Base-by-base conservation (phyloP, 768 basidiomycete species). In the Cytidiella melzeri region DNA sequence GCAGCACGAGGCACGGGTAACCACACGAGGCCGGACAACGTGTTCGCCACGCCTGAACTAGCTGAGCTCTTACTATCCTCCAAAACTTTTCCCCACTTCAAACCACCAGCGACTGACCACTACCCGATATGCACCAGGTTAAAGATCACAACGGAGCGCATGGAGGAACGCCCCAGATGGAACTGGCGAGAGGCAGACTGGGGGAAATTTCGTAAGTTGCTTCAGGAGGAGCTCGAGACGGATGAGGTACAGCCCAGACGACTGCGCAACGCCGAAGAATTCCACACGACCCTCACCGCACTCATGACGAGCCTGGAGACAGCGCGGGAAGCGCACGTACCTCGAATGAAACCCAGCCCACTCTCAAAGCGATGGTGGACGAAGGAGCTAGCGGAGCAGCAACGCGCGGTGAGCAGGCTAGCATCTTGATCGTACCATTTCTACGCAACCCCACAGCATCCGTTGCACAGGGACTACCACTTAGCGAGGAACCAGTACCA, bases 11-110 rank as follows among this genome's bases (percentile, higher is more conserved):
- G n/a, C n/a, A n/a, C n/a, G n/a, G n/a, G n/a, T n/a, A n/a, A n/a
- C 57, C 61, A 0, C 72, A 72, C 0, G 79, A 70, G 0, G 61
- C 77, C 0, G 63, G 2, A 7, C 24, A 0, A 34, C 72, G 1
- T 50, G 64, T 10, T 5, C 39, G 3, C 75, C 73, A 55, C 39
- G 61, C 9, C n/a, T n/a, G n/a, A n/a, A n/a, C n/a, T n/a, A n/a
- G n/a, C n/a, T n/a, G n/a, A n/a, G n/a, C n/a, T n/a, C n/a, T n/a
- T n/a, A n/a, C n/a, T n/a, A n/a, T n/a, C n/a, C n/a, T n/a, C n/a
- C n/a, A n/a, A n/a, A n/a, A 59, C 60, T 1, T 27, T 45, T 2
- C 57, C 54, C 1, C 49, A 47, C 0, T 3, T n/a, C 70, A 2
- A n/a, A n/a, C n/a, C n/a, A n/a, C n/a, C n/a, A n/a, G n/a, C n/a